Conservation (phyloP, 768 basidiomycete genomes). For the Phaeolepiota aurea region DNA sequence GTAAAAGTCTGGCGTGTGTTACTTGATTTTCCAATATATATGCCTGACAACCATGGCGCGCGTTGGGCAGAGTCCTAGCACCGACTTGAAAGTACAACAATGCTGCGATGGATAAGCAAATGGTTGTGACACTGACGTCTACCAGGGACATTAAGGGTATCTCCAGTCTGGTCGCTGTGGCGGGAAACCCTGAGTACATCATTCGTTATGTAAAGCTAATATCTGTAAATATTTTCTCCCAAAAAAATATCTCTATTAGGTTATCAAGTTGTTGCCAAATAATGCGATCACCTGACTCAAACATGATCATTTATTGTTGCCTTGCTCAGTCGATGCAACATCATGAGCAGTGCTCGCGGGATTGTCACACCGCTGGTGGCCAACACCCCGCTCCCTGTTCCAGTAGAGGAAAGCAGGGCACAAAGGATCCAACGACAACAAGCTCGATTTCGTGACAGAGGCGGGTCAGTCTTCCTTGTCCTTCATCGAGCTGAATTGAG, state of each 20-base stretch:
- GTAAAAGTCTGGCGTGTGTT: constrained; percentile 45
- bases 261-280: constrained; percentile 3
- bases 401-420: constrained; percentile 53
- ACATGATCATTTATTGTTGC: neutral
- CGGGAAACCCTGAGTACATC: too few relatives aligned
- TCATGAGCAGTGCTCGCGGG: neutral
- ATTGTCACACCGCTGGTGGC: neutral
- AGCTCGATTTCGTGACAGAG: constrained; percentile 59
- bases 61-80: too few relatives aligned
- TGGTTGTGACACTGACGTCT: neutral
- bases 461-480: constrained; percentile 39
- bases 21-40: constrained; percentile 47
- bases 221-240: too few relatives aligned
- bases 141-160: constrained; percentile 1
- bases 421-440: constrained; percentile 56
- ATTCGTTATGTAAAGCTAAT: too few relatives aligned
- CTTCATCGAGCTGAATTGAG: too few relatives aligned
- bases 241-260: constrained; percentile 8
- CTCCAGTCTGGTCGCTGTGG: neutral
- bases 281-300: constrained; percentile 5
- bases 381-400: constrained; percentile 3
- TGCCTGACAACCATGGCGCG: constrained; percentile 10
- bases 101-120: neutral
- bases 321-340: neutral
- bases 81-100: too few relatives aligned